Conservation (phyloP, 2,329 filamentous ascomycete genomes). For the Alternaria brassicicola region DNA sequence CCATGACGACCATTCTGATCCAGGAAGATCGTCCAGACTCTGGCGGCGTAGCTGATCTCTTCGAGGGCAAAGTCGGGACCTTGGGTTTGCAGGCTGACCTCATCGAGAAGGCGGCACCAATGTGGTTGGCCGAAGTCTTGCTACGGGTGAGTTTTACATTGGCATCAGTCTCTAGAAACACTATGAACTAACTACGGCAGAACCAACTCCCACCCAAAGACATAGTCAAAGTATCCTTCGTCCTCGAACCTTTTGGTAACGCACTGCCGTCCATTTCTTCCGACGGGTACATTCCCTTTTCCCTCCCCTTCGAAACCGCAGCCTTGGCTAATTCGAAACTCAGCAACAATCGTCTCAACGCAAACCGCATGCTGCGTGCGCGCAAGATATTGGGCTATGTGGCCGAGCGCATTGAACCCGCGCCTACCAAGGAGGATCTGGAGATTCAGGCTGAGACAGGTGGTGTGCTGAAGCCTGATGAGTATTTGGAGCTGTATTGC, state of each 20-base stretch:
- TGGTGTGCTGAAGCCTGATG: constrained; percentile 71
- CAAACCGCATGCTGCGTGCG: constrained; percentile 93
- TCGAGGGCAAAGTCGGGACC: constrained; percentile 82
- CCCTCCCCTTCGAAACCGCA: constrained; percentile 32
- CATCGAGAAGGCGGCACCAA: constrained; percentile 84
- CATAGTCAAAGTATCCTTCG: constrained; percentile 94
- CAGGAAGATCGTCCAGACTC: constrained; percentile 69
- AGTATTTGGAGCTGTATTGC: constrained; percentile 94
- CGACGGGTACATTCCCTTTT: constrained; percentile 63
- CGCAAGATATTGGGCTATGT: constrained; percentile 94
- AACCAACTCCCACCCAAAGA: constrained; percentile 87
- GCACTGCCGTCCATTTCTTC: constrained; percentile 75
- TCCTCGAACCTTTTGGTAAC: constrained; percentile 81
- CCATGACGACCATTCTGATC: constrained; percentile 66
- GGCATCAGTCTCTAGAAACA: neutral
- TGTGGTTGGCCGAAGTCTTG: constrained; percentile 90
- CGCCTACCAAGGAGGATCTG: constrained; percentile 64
- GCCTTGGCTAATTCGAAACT: constrained; percentile 32
- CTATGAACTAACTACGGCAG: constrained; percentile 45
- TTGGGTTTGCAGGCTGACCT: constrained; percentile 78
- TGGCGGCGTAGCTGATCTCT: constrained; percentile 78
- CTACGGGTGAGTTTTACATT: constrained; percentile 61
- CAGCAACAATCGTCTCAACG: constrained; percentile 87
- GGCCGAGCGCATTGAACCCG: constrained; percentile 83
- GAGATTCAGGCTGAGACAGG: constrained; percentile 44